Conservation (phyloP, 768 basidiomycete species). For the Mrakia blollopis region DNA sequence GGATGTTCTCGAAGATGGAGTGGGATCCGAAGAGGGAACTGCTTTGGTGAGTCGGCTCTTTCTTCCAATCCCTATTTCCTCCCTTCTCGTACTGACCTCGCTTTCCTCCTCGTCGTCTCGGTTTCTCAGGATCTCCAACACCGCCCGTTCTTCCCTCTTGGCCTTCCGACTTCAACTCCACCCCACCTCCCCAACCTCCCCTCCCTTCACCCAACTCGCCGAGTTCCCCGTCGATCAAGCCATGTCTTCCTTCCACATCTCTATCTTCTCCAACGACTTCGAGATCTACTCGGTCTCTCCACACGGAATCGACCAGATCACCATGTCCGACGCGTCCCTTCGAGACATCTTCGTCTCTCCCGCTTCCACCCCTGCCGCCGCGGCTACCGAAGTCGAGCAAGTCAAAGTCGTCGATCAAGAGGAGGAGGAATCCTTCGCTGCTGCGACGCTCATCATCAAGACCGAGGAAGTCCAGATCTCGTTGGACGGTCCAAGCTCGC, state of each 20-base stretch:
- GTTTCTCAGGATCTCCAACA: constrained; percentile 27
- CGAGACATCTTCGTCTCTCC: not conserved
- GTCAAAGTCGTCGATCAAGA: no score
- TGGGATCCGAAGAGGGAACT: constrained; percentile 5
- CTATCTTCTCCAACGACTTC: constrained; percentile 6
- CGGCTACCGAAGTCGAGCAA: not conserved
- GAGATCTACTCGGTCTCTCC: constrained; percentile 17
- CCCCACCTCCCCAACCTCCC: not conserved
- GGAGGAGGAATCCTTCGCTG: not conserved
- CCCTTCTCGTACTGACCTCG: not conserved
- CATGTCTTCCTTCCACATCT: constrained; percentile 22
- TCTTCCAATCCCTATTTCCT: not conserved
- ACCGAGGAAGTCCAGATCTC: not conserved
- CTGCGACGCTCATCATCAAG: not conserved
- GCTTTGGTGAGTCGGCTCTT: constrained; percentile 14
- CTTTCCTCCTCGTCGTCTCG: no score
- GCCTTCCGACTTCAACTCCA: constrained; percentile 14
- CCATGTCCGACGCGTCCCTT: not conserved
- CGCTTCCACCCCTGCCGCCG: not conserved
- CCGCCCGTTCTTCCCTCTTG: constrained; percentile 29
- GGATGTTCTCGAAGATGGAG: constrained; percentile 26
- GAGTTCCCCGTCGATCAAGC: constrained; percentile 26
- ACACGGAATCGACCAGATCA: constrained; percentile 24
- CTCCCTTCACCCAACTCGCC: not conserved
- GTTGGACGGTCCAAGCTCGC: not conserved